Evolutionary conservation across 2,329 filamentous ascomycete species (phyloP).

Genomic region (Lachnellula subtilissima): DNA sequence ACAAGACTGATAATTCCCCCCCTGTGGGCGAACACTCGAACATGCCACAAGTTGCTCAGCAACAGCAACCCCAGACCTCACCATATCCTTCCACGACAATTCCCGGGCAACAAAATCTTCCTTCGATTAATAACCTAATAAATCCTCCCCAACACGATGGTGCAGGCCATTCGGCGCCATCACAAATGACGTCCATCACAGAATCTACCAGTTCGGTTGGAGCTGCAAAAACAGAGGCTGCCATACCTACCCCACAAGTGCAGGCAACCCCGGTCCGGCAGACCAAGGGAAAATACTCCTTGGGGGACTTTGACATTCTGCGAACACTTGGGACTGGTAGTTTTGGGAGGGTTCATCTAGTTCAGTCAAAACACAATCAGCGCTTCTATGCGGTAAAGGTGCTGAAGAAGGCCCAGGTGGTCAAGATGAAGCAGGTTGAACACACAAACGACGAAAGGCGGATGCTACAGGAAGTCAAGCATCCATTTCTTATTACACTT

Average conservation of each 20-base stretch:
- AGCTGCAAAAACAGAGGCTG: slow-evolving; percentile 6
- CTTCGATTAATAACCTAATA: slow-evolving; percentile 80
- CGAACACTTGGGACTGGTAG: slow-evolving; percentile 93
- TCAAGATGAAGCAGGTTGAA: slow-evolving; percentile 99
- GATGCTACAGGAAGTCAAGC: slow-evolving; percentile 95
- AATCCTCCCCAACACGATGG: slow-evolving; percentile 55
- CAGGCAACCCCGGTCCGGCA: slow-evolving; percentile 46
- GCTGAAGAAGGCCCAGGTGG: slow-evolving; percentile 94
- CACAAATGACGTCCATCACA: slow-evolving; percentile 19
- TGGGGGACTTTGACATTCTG: slow-evolving; percentile 83
- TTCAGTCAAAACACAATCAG: slow-evolving; percentile 97
- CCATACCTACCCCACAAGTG: slow-evolving; percentile 5
- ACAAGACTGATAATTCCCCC: slow-evolving; percentile 26
- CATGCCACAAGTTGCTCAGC: slow-evolving; percentile 29
- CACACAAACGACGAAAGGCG: slow-evolving; percentile 96
- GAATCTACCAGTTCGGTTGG: neutral
- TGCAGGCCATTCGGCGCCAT: slow-evolving; percentile 32
- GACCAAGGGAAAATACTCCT: slow-evolving; percentile 96
- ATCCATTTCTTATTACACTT: slow-evolving; percentile 94
- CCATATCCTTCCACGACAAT: slow-evolving; percentile 25
- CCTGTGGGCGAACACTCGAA: slow-evolving; percentile 30
- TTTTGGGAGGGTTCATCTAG: slow-evolving; percentile 92
- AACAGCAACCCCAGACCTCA: slow-evolving; percentile 28
- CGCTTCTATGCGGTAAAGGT: slow-evolving; percentile 98
- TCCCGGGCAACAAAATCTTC: slow-evolving; percentile 56